Base-by-base conservation (phyloP, 495 filamentous ascomycete species). In the Chaetomium cochliodes region DNA sequence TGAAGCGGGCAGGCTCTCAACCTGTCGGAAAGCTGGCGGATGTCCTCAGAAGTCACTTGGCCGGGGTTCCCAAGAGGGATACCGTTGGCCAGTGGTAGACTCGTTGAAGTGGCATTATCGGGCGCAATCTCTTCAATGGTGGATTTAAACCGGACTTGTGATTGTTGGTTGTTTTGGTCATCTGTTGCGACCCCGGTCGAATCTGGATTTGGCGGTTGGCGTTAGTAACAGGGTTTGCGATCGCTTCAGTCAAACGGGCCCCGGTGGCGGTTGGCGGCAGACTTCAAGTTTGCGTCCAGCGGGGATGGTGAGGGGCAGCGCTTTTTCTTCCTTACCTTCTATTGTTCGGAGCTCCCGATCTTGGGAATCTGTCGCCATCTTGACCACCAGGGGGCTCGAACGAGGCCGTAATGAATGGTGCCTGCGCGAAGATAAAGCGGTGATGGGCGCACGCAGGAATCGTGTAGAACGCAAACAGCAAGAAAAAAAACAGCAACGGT, bases 101-200 rank as follows among this genome's bases (percentile, higher is more conserved):
- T 72, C 65, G 56, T 22, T 58, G 67, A 47, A 50, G 56, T 58
- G 52, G 68, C 65, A 68, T 73, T 65, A 18, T 79, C 74, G 22
- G 89, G 87, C 42, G 87, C 82, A 71, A 96, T 93, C 75, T 94
- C 91, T 76, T 88, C 86, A 65, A 88, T 81, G 44, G 74, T 73
- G 18, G 90, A 88, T 49, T 89, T 90, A 76, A 97, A 96, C 64
- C 91, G 90, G 60, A 97, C 92, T 22, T 78, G 74, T 7, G 58
- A 30, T 41, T 62, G 59, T 15, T 64, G 58, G 47, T 46, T 46
- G 51, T 46, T 54, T 54, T 58, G 33, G 4, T 60, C 54, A 46
- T 72, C 61, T 63, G 67, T 53, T 58, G 67, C 63, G 60, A 54
- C 28, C 53, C 55, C 25, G 39, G 25, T 26, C 9, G 49, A 23